These are phyloP conservation scores for Calophaca sinica DNA, from an alignment of 306 rosid species.

Conservation along the genomic window DNA sequence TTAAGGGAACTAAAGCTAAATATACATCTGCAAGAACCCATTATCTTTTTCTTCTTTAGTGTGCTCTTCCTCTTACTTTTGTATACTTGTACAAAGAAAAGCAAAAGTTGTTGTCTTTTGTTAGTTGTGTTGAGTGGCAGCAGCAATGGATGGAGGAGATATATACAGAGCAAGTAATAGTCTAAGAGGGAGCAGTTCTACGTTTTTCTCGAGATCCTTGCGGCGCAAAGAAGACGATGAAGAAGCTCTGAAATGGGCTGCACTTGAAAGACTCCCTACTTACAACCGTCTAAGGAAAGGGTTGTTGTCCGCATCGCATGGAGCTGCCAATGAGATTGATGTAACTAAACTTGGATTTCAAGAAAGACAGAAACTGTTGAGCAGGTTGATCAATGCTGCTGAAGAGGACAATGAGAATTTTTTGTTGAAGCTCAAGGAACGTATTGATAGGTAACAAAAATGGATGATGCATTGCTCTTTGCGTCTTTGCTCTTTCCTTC, in stretches of 20 bases:
- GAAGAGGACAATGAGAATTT: constrained; percentile 61
- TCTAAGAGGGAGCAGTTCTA: constrained; percentile 41
- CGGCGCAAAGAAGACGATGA: constrained; percentile 61
- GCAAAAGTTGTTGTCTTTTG: neutral
- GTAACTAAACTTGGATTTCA: constrained; percentile 56
- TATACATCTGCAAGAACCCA: neutral
- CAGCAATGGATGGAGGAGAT: constrained; percentile 56
- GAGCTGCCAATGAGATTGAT: constrained; percentile 59
- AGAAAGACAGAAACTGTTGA: constrained; percentile 52
- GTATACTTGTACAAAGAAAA: neutral
- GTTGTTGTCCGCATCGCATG: constrained; percentile 56
- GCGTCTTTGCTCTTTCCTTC: neutral
- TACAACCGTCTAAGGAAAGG: constrained; percentile 76
- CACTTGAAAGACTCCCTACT: constrained; percentile 77
- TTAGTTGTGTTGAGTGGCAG: neutral
- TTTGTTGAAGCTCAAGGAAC: constrained; percentile 62
- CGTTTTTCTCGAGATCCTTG: constrained; percentile 56
- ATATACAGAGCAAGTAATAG: constrained; percentile 51
- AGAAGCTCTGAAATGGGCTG: constrained; percentile 78
- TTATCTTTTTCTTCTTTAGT: neutral
- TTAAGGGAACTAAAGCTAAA: neutral
- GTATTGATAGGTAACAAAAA: constrained; percentile 66
- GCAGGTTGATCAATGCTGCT: constrained; percentile 52
- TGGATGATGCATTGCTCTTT: neutral
- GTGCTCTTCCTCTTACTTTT: neutral